Evolutionary conservation across 108 stramenopile species (phyloP).

Genomic region (Epipyxis sp.): DNA sequence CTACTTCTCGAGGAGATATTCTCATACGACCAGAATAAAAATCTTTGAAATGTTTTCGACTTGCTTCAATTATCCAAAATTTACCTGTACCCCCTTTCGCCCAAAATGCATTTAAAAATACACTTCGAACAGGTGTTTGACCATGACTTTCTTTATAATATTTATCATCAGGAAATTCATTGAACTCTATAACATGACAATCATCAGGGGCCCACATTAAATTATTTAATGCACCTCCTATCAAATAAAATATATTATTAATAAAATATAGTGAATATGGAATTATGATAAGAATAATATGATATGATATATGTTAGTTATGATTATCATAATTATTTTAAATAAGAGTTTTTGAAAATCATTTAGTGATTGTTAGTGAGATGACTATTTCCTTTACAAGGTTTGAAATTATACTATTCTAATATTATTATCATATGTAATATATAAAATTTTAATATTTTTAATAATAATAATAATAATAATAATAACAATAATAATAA

Average conservation of each 20-base stretch:
- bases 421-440: no score
- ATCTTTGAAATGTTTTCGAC: not conserved
- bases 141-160: not conserved
- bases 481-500: no score
- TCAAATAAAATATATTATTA: not conserved
- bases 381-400: no score
- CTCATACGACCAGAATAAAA: not conserved
- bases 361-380: no score
- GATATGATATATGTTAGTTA: no score
- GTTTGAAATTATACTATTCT: no score
- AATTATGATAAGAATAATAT: not conserved
- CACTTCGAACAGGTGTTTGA: not conserved
- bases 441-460: no score
- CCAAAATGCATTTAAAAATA: constrained; percentile 6
- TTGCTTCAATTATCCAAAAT: not conserved
- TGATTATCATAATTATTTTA: no score
- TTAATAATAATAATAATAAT: no score
- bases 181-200: not conserved
- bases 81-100: not conserved
- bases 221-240: constrained; percentile 1
- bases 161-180: not conserved
- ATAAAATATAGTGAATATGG: not conserved
- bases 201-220: constrained; percentile 1
- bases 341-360: no score
- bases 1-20: not conserved